phyloP scores from a whole-genome alignment of 257 asterid genomes.

The Leptodermis oblonga region DNA sequence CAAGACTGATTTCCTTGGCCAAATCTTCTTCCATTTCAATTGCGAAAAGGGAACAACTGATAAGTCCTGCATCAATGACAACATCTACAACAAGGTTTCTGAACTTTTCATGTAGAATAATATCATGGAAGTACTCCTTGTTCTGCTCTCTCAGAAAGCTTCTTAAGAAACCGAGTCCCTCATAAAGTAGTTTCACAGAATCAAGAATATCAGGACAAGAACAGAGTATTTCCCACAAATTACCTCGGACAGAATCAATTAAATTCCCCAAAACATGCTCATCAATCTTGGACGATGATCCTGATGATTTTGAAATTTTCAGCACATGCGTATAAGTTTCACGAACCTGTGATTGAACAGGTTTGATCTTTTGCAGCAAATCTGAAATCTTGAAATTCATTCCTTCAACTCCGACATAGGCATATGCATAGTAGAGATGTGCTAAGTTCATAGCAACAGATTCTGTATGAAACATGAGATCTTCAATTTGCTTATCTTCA shows the following conservation, averaged over 20 bases:
- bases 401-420: not conserved
- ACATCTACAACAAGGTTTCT: not conserved
- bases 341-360: not conserved
- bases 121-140: not conserved
- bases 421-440: not conserved
- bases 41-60: not conserved
- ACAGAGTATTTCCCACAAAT: not conserved
- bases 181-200: not conserved
- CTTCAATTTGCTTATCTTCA: conserved; percentile 1
- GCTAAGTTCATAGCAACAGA: conserved; percentile 1
- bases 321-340: conserved; percentile 6
- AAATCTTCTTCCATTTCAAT: not conserved
- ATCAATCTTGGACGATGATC: not conserved
- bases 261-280: not conserved
- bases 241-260: conserved; percentile 5
- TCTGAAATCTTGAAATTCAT: not conserved
- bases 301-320: not conserved
- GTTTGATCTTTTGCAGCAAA: conserved; percentile 8
- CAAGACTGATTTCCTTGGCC: not conserved
- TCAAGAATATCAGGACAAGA: too few species aligned
- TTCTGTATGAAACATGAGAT: conserved; percentile 1
- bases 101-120: not conserved
- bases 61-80: not conserved
- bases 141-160: not conserved
- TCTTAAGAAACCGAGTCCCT: conserved; percentile 5